phyloP scores from a whole-genome alignment of 2,329 filamentous ascomycete genomes.

The Sarocladiaceae sp. region DNA sequence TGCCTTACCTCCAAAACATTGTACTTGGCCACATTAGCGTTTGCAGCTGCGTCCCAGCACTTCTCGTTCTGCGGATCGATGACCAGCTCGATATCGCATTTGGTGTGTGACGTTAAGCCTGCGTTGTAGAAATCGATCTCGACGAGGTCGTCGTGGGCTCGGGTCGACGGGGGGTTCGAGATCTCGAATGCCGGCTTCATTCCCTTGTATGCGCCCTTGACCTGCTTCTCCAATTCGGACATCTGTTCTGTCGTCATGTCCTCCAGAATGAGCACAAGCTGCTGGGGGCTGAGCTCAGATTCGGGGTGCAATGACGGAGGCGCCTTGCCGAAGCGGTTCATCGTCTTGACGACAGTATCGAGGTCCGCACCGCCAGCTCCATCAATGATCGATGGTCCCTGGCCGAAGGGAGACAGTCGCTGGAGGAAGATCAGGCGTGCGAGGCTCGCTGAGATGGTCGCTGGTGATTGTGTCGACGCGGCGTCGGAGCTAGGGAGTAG shows the following conservation, averaged over 20 bases:
- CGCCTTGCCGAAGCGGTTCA: constrained; percentile 57
- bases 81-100: constrained; percentile 34
- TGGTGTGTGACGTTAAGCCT: constrained; percentile 29
- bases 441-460: constrained; percentile 47
- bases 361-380: constrained; percentile 34
- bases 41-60: constrained; percentile 40
- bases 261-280: constrained; percentile 58
- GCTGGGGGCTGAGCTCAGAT: constrained; percentile 33
- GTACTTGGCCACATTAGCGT: constrained; percentile 38
- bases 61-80: constrained; percentile 37
- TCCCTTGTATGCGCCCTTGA: constrained; percentile 18
- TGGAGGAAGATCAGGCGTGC: constrained; percentile 57
- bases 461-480: constrained; percentile 25
- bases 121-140: constrained; percentile 35
- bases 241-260: constrained; percentile 46
- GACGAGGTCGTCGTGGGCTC: constrained; percentile 38
- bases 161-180: constrained; percentile 37
- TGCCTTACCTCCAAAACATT: constrained; percentile 38
- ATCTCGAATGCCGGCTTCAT: constrained; percentile 44
- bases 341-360: constrained; percentile 48
- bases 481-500: constrained; percentile 33
- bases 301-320: constrained; percentile 46
- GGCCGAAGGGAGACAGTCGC: constrained; percentile 44
- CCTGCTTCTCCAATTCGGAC: constrained; percentile 35
- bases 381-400: constrained; percentile 44